Base-by-base conservation (phyloP, 208 protist species). In the Sergeia podlipaevii region DNA sequence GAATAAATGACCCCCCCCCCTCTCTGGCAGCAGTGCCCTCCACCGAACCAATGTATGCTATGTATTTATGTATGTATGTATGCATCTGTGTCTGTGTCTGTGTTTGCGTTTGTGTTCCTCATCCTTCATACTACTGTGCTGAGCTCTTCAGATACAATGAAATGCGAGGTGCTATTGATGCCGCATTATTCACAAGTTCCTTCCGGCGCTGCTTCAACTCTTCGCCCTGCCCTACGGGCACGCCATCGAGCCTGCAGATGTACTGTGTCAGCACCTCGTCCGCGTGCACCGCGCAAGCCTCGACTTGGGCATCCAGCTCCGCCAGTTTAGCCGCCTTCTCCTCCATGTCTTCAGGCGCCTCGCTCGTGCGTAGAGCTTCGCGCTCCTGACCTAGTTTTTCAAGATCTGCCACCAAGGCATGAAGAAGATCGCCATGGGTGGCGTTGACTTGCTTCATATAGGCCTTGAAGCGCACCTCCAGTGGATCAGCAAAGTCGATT, bases 211-310 rank as follows among this genome's bases (percentile, higher is more conserved):
- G 62, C 66, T 71, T 77, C 27, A 90, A 60, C 21, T 53, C 56
- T 6, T 53, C 37, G 3, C 61, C 63, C 10, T 70, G 59, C 1
- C 69, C 57, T 8, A 89, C 80, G 13, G 85, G 85, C 10, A 71
- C 61, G 4, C 75, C 57, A 48, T 88, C 77, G 1, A 92, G 49
- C 32, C 72, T 65, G 11, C 67, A 64, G 10, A 92, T 66, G 42
- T 73, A 83, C 53, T 85, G 77, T 32, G 85, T 89, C 20, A 92
- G 75, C 8, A 86, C 60, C 64, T 92, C 85, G 63, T 88, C 80
- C 10, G 77, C 74, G 36, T 77, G 57, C 17, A 75, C 38, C 2
- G 72, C 74, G 8, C 66, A 58, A n/a, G 39, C 49, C 17, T 69
- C 27, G 39, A 85, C 48, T 23, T 48, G 47, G 10, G 38, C 36